Evolutionary conservation across 139 green algal genomes (phyloP).

Genomic region (Haematococcus lacustris): DNA sequence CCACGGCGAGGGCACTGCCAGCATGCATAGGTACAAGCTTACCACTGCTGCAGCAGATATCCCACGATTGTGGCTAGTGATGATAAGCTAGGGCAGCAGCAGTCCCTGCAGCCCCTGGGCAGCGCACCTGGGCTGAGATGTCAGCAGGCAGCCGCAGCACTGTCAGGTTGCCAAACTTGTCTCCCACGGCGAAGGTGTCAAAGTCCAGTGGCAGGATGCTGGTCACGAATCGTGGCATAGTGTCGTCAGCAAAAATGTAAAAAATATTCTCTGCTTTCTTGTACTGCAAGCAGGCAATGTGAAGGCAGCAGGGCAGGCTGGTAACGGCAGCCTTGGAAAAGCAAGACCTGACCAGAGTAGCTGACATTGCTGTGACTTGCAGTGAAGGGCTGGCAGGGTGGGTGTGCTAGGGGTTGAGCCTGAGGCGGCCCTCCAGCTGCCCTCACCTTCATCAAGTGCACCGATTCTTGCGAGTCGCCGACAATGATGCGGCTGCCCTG

Average conservation of each 20-base stretch:
- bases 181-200: constrained; percentile 84
- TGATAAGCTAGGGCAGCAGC: too few species aligned
- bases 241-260: constrained; percentile 94
- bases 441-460: constrained; percentile 19
- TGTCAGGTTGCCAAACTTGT: constrained; percentile 96
- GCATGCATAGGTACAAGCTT: too few species aligned
- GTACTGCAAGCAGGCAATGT: constrained; percentile 44
- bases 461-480: constrained; percentile 66
- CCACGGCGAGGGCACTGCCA: too few species aligned
- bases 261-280: constrained; percentile 82
- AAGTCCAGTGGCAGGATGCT: constrained; percentile 83
- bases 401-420: background rate
- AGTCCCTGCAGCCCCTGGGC: too few species aligned
- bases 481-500: constrained; percentile 79
- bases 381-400: too few species aligned
- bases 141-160: constrained; percentile 81
- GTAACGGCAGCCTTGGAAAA: background rate
- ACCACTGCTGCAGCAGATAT: too few species aligned
- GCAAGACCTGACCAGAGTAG: constrained; percentile 1
- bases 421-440: constrained; percentile 19
- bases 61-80: too few species aligned
- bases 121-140: constrained; percentile 63
- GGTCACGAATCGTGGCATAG: constrained; percentile 74
- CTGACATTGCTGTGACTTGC: background rate
- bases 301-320: background rate